Evolutionary conservation across 306 rosid genomes (phyloP).

Genomic region (Erythrophleum fordii): DNA sequence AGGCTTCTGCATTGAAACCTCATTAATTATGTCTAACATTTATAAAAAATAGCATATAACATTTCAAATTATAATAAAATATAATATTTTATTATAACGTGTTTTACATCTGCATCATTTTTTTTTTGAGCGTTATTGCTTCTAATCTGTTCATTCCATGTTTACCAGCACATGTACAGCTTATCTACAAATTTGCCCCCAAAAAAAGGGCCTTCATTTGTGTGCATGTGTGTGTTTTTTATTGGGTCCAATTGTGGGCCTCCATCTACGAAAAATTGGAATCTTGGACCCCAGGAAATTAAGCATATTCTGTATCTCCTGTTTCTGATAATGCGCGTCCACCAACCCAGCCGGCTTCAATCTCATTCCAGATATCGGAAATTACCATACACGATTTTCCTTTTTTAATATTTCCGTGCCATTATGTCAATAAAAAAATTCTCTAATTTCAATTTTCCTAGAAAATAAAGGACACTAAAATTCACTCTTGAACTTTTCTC

Average conservation of each 20-base stretch:
- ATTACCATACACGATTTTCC: neutral
- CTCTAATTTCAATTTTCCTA: neutral
- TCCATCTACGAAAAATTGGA: slow-evolving; percentile 28
- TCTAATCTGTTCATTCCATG: too few species aligned
- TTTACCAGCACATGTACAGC: too few species aligned
- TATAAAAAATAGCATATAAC: too few species aligned
- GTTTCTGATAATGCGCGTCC: slow-evolving; percentile 29
- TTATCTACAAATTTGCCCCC: too few species aligned
- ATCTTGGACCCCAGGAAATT: slow-evolving; percentile 29
- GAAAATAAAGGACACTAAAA: neutral
- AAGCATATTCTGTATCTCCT: slow-evolving; percentile 5
- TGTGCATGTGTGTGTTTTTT: neutral
- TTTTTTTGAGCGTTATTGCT: too few species aligned
- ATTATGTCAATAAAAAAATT: neutral
- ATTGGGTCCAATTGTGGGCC: slow-evolving; percentile 33
- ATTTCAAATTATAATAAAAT: neutral
- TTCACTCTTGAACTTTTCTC: slow-evolving; percentile 8
- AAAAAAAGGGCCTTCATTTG: too few species aligned
- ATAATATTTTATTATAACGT: neutral
- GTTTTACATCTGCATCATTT: too few species aligned
- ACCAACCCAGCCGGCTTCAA: slow-evolving; percentile 37
- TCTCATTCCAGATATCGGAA: slow-evolving; percentile 10
- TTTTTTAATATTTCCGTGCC: neutral
- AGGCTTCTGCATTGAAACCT: too few species aligned
- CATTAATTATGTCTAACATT: too few species aligned